A percentile compares a stretch with the other conserved stretches of the same genome.
phyloP scores from a whole-genome alignment of 1,284 basidiomycete species.

The Fomitiporia mediterranea region DNA sequence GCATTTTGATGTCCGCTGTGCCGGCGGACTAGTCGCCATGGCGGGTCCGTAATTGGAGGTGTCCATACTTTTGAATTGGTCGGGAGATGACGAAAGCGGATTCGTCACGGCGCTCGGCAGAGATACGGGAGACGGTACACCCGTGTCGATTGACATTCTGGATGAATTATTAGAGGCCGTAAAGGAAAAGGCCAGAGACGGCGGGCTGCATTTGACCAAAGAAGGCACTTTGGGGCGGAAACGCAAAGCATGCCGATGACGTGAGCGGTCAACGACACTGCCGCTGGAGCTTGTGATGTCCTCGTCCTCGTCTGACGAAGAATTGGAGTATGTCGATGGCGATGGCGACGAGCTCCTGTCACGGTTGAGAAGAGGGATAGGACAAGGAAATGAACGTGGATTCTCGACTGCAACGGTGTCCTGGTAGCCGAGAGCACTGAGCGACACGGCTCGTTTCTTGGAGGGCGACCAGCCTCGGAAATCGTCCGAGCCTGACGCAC shows the following conservation, averaged over 20 bases:
- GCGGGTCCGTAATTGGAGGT: background rate
- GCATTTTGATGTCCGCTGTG: constrained; percentile 3
- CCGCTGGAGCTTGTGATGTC: background rate
- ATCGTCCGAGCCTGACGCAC: constrained; percentile 26
- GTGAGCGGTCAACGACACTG: background rate
- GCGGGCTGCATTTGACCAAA: constrained; percentile 1
- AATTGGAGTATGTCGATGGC: constrained; percentile 4
- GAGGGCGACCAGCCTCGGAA: constrained; percentile 26
- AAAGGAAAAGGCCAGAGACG: constrained; percentile 24
- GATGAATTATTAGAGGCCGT: constrained; percentile 23
- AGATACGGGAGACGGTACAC: constrained; percentile 4
- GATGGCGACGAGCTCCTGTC: constrained; percentile 12
- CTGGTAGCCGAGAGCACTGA: constrained; percentile 35
- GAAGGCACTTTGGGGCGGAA: background rate
- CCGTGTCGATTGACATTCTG: constrained; percentile 21
- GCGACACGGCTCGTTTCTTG: constrained; percentile 41
- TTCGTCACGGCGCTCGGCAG: background rate
- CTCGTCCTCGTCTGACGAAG: constrained; percentile 17
- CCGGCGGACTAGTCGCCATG: too few species aligned
- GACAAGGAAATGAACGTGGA: constrained; percentile 9
- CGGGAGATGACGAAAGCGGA: background rate
- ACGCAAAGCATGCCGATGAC: background rate
- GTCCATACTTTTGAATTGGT: background rate
- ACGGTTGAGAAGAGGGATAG: constrained; percentile 5
- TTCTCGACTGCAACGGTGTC: constrained; percentile 25